phyloP scores from a whole-genome alignment of 2,329 filamentous ascomycete genomes.

The Stagonosporopsis tanaceti region DNA sequence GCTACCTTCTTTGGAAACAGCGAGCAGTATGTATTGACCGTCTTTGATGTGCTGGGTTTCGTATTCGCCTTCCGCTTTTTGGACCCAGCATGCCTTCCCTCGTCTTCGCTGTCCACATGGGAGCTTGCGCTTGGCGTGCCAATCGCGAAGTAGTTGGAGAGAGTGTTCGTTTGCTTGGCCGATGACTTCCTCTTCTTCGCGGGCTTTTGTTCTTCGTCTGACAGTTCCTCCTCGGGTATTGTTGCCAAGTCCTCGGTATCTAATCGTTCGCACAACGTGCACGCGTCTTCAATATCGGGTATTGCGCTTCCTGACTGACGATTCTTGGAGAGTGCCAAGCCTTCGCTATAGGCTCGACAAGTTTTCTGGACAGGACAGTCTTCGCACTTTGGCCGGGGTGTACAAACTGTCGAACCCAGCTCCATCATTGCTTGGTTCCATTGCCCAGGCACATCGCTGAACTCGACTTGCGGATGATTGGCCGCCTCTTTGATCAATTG shows the following conservation, averaged over 20 bases:
- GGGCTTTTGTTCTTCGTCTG: slow-evolving; percentile 20
- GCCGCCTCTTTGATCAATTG: slow-evolving; percentile 63
- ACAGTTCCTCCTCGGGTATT: slow-evolving; percentile 27
- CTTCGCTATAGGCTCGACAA: slow-evolving; percentile 46
- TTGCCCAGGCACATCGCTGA: slow-evolving; percentile 63
- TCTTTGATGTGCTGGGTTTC: slow-evolving; percentile 18
- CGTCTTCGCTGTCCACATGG: slow-evolving; percentile 19
- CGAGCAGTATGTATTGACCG: slow-evolving; percentile 39
- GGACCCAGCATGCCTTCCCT: slow-evolving; percentile 4
- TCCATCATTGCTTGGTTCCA: slow-evolving; percentile 74
- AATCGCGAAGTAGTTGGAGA: slow-evolving; percentile 44
- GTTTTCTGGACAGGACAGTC: slow-evolving; percentile 45
- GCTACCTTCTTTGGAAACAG: slow-evolving; percentile 47
- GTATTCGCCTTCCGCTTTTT: slow-evolving; percentile 38
- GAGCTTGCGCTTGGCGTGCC: slow-evolving; percentile 26
- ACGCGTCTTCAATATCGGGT: slow-evolving; percentile 43
- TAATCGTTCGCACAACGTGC: slow-evolving; percentile 37
- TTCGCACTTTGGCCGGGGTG: slow-evolving; percentile 65
- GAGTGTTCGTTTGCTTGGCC: slow-evolving; percentile 31
- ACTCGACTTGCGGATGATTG: slow-evolving; percentile 31
- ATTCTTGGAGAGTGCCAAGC: slow-evolving; percentile 30
- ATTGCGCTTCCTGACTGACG: slow-evolving; percentile 19
- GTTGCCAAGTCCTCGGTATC: slow-evolving; percentile 42
- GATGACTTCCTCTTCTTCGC: slow-evolving; percentile 37
- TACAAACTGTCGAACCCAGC: slow-evolving; percentile 68